phyloP scores from a whole-genome alignment of 179 eudicot species.

The Sideroxylon spinosum region DNA sequence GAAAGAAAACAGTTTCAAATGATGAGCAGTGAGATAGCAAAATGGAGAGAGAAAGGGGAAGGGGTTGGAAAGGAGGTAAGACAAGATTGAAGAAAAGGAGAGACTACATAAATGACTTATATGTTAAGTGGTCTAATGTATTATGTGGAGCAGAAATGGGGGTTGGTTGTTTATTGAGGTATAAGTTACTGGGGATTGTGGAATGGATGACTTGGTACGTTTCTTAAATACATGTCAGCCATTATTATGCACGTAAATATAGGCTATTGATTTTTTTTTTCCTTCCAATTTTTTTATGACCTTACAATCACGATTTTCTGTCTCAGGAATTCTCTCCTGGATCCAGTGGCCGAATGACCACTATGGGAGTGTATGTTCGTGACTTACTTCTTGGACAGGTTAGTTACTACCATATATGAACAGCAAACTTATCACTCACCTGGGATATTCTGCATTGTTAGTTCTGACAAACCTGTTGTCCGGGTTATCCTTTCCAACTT shows the following conservation, averaged over 20 bases:
- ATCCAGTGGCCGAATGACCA: constrained; percentile 78
- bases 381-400: constrained; percentile 99
- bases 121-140: not conserved
- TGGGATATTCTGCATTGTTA: constrained; percentile 7
- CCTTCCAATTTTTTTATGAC: not conserved
- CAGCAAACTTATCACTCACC: not conserved
- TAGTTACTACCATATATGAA: constrained; percentile 16
- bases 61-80: not conserved
- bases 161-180: not conserved
- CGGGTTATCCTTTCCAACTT: not conserved
- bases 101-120: not conserved
- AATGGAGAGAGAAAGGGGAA: not conserved
- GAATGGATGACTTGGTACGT: not conserved
- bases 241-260: too few relatives aligned
- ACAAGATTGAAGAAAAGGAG: not conserved
- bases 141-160: not conserved
- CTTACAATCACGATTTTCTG: constrained; percentile 12
- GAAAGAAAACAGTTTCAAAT: not conserved
- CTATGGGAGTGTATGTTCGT: constrained; percentile 95
- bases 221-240: too few relatives aligned
- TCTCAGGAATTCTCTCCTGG: constrained; percentile 97
- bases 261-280: not conserved
- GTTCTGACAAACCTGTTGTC: constrained; percentile 10
- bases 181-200: not conserved
- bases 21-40: not conserved